Percentiles rank a stretch among this genome's conserved stretches.
These are phyloP conservation scores for Tulasnella calospora DNA, from an alignment of 768 basidiomycete genomes.

Conservation along the genomic window DNA sequence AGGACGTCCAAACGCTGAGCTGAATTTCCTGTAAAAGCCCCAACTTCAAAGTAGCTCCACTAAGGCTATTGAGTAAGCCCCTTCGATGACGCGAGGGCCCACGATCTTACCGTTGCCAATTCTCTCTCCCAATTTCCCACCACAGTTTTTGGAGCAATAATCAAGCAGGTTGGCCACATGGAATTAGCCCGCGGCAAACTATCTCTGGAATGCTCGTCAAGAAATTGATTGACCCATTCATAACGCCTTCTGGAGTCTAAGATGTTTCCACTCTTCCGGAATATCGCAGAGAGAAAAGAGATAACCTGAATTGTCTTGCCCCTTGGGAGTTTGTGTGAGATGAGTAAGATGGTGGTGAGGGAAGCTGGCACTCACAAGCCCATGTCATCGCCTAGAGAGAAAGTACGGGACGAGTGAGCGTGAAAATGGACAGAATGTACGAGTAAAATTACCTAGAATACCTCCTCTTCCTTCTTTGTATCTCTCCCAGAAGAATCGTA, in stretches of 20 bases:
- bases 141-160: constrained; percentile 81
- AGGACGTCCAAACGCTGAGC: constrained; percentile 55
- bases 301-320: constrained; percentile 96
- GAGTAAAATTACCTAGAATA: constrained; percentile 52
- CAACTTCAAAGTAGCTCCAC: constrained; percentile 96
- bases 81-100: background rate
- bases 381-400: constrained; percentile 69
- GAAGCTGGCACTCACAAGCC: constrained; percentile 51
- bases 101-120: constrained; percentile 59
- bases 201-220: constrained; percentile 36
- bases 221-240: constrained; percentile 55
- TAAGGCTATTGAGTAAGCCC: constrained; percentile 33
- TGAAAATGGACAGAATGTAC: background rate
- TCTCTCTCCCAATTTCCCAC: constrained; percentile 88
- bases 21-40: constrained; percentile 54
- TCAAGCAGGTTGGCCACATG: constrained; percentile 81
- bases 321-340: constrained; percentile 30
- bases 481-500: constrained; percentile 70
- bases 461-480: constrained; percentile 69
- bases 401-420: background rate
- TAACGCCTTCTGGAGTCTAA: constrained; percentile 64
- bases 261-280: constrained; percentile 68
- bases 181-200: constrained; percentile 60
- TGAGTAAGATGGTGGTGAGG: constrained; percentile 25
- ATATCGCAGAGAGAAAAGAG: constrained; percentile 83